Evolutionary conservation across 2,329 filamentous ascomycete species (phyloP), one percentile per base, ranked within the genome.

Genomic region (Phoma sp.): DNA sequence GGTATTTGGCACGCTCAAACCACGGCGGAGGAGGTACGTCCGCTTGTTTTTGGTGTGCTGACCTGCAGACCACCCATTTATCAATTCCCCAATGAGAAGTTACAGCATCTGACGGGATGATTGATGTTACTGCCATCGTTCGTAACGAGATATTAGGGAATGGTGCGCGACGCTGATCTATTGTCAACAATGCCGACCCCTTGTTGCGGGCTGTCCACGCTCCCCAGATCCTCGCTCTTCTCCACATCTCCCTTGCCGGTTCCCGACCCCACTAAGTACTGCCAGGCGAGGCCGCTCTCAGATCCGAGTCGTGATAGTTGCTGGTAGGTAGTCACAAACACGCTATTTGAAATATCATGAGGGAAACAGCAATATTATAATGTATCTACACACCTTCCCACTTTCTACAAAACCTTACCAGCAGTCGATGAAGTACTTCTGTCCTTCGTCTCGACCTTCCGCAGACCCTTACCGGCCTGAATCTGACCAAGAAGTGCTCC

Each of bases 391-490:
- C 15, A 37, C n/a, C 30, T 37, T 25, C 7, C 14, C n/a, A n/a
- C 25, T 45, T 39, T 47, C 42, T 67, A 67, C 66, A 74, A 66
- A 48, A 97, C 93, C 56, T 87, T 85, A n/a, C 93, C 93, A 18
- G 91, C 90, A 53, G 87, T 81, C 46, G 87, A 75, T 45, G 91
- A 84, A 40, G 66, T 76, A 75, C 93, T 97, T 74, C 87, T 88
- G 75, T 99, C 95, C 75, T 91, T 93, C 1, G 95, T 98, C 73
- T 88, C 80, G 20, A 92, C 92, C 82, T 98, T 98, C 81, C 84
- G 92, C 71, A 99, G 79, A 2, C 86, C 76, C 75, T 76, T 92
- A 36, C 95, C 93, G 58, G 86, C 78, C 71, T 93, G 87, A 57
- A 99, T 98, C 73, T 96, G 86, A 54, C 87, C 87, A 60, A 99